Base-by-base conservation (phyloP, 2,329 filamentous ascomycete genomes). In the Phialophora chinensis region DNA sequence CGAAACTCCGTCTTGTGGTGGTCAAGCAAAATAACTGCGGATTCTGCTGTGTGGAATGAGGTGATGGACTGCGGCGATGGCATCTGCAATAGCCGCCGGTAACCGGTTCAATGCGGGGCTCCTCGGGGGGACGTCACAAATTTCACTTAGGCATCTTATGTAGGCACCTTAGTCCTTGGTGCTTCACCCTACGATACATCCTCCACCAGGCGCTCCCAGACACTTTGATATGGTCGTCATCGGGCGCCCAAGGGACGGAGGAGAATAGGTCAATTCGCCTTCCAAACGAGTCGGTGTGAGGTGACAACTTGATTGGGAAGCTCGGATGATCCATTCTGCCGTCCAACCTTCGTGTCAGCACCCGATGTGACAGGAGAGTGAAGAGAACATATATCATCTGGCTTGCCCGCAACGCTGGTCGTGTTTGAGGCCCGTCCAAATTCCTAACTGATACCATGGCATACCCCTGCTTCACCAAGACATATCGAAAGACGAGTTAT, bases 401-500 rank as follows among this genome's bases (percentile, higher is more conserved):
- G 38, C 6, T 17, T 44, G 38, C 14, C 38, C 38, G 17, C 38
- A 44, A 3, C 38, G 20, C 38, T n/a, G 38, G 38, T n/a, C 38
- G 17, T 44, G 38, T 17, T 44, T 8, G 6, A 44, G 17, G 7
- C 38, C 17, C 17, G 49, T 27, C 1, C 20, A 4, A 23, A 27
- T 52, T 11, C 20, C 3, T 11, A 11, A 12, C 3, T 29, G 20
- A 29, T 27, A 52, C 25, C 52, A 67, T 67, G 66, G 31, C 52
- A 47, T 58, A 49, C 11, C 61, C 66, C 79, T 83, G 33, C 60
- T 72, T 11, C 69, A 80, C 78, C n/a, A 75, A 74, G 27, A 73
- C 70, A 17, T 71, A 69, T 5, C 77, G 81, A 62, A 76, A 72
- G 4, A 75, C 79, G 56, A 66, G 74, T 4, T 82, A 83, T 64